Evolutionary conservation across 176 grass and related monocot species (phyloP), one percentile per base, ranked within the genome.

Genomic region (Pontederia crassipes): DNA sequence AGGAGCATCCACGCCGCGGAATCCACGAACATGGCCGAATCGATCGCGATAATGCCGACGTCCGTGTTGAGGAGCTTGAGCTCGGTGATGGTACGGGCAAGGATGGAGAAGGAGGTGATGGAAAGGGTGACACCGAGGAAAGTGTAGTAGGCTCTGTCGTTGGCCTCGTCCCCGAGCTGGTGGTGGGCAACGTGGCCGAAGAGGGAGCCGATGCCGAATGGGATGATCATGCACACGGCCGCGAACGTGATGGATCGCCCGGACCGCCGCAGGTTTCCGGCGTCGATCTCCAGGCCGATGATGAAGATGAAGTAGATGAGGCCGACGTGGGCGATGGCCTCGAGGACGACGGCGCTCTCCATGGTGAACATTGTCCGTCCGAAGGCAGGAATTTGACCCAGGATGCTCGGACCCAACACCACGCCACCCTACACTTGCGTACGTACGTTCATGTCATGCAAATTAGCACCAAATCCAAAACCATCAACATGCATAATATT

Each of bases 41-140:
- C 89, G 80, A 95, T 83, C 53, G 86, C 86, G 67, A 81, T 58
- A 11, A 78, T 73, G 10, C 90, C 90, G 4, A 95, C 16, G 28
- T 86, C 80, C 55, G 85, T 81, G 70, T 76, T 78, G 18, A 86
- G 83, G 55, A 95, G 78, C 77, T 89, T 95, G 58, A 73, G 86
- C 80, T 95, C 86, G 50, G 90, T 83, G 45, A 95, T 82, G 67
- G 89, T 89, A 69, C 90, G 86, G 8, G 90, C 86, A 0, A 95
- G 82, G 26, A 95, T 80, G 4, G 86, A 83, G 77, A 95, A 95
- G 15, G 90, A 86, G 9, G 90, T 95, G 28, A 84, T 75, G 10
- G 86, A 95, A 52, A 95, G 78, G 20, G 86, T 68, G 11, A 86
- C 86, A 15, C 83, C 86, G 8, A 95, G 77, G 82, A 95, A 95